These are phyloP conservation scores for Microsporum ferrugineum DNA, from an alignment of 2,329 filamentous ascomycete species.

Conservation along the genomic window DNA sequence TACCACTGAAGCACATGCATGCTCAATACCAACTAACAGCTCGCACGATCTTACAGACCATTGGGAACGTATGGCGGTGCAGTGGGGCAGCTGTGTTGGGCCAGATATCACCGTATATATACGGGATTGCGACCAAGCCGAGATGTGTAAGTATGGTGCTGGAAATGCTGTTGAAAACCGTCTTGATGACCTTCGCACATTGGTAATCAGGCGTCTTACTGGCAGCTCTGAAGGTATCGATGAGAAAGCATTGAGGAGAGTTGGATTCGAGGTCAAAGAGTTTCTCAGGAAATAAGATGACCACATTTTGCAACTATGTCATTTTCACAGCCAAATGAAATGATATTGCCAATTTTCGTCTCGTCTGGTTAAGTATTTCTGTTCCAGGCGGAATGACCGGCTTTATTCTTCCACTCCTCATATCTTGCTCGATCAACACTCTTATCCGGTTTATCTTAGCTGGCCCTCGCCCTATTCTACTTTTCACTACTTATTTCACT, in stretches of 20 bases:
- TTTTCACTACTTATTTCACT: neutral
- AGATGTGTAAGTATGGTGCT: slow-evolving; percentile 32
- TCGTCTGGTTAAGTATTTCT: neutral
- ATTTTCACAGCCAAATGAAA: neutral
- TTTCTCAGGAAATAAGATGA: slow-evolving; percentile 30
- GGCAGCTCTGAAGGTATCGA: slow-evolving; percentile 38
- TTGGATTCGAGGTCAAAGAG: slow-evolving; percentile 81
- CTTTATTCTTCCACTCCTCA: neutral
- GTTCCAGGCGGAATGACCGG: neutral
- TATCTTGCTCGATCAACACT: too few species aligned
- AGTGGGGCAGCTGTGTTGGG: slow-evolving; percentile 78
- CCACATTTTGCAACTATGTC: too few species aligned
- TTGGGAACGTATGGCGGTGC: slow-evolving; percentile 93
- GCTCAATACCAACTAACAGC: slow-evolving; percentile 61
- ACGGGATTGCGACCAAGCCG: slow-evolving; percentile 30
- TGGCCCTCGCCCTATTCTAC: neutral
- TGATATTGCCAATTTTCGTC: too few species aligned
- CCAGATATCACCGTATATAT: slow-evolving; percentile 51
- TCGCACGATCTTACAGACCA: slow-evolving; percentile 74
- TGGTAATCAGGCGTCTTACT: slow-evolving; percentile 43
- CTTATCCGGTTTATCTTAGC: neutral
- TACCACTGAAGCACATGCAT: slow-evolving; percentile 63
- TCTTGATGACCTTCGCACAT: slow-evolving; percentile 35
- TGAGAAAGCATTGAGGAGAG: slow-evolving; percentile 58
- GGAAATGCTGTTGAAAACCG: slow-evolving; percentile 45